These are phyloP conservation scores for Fusarium goolgardi DNA, from an alignment of 2,329 filamentous ascomycete genomes.

Conservation along the genomic window DNA sequence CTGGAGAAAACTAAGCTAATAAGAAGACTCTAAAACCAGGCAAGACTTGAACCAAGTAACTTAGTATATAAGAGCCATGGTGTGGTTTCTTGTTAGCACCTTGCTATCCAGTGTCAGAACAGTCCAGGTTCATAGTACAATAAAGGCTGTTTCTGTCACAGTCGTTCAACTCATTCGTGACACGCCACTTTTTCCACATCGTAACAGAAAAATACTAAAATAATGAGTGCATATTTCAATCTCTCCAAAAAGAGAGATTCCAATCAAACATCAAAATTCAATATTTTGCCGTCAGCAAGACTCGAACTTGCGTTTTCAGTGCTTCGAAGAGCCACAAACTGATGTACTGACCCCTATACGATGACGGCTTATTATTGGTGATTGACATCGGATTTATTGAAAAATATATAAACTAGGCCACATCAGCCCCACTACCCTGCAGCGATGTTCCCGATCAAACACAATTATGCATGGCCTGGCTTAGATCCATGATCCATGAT, in stretches of 20 bases:
- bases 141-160: too few species aligned
- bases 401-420: fast-evolving
- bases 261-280: slow-evolving; percentile 6
- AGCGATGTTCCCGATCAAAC: neutral
- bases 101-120: too few species aligned
- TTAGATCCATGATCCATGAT: neutral
- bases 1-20: too few species aligned
- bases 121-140: too few species aligned
- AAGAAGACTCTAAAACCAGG: too few species aligned
- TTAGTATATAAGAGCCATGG: too few species aligned
- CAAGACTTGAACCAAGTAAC: too few species aligned
- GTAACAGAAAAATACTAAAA: neutral
- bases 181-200: neutral
- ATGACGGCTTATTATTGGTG: slow-evolving; percentile 38
- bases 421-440: neutral
- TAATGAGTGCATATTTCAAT: neutral
- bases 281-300: slow-evolving; percentile 37
- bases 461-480: fast-evolving
- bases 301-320: slow-evolving; percentile 45
- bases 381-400: neutral
- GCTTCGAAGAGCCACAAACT: slow-evolving; percentile 39
- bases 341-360: slow-evolving; percentile 46
- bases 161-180: neutral
- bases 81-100: too few species aligned
- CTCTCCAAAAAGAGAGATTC: neutral